Percentiles rank a stretch among this genome's conserved stretches.
Evolutionary conservation across 2,329 filamentous ascomycete genomes (phyloP).

Genomic region (Talaromyces albobiverticillius): DNA sequence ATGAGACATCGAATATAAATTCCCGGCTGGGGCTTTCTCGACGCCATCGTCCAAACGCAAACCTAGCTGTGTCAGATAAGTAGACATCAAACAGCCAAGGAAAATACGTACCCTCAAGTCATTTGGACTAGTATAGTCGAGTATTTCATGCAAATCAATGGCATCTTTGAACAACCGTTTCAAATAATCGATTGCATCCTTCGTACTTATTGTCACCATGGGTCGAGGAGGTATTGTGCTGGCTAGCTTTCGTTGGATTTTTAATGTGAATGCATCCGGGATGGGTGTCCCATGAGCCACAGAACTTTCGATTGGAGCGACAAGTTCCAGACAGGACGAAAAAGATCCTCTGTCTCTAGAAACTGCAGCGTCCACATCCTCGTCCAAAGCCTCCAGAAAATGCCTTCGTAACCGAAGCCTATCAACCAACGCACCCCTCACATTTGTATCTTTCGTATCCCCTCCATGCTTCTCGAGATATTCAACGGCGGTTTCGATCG

Average conservation of each 20-base stretch:
- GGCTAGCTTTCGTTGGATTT: conserved; percentile 85
- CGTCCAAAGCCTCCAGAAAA: conserved; percentile 40
- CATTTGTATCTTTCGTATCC: conserved; percentile 30
- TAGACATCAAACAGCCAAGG: conserved; percentile 12
- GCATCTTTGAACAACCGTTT: conserved; percentile 70
- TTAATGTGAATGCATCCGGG: conserved; percentile 79
- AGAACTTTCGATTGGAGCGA: conserved; percentile 59
- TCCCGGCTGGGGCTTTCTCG: conserved; percentile 75
- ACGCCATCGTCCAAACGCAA: conserved; percentile 71
- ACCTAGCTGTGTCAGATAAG: conserved; percentile 48
- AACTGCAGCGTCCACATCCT: conserved; percentile 31
- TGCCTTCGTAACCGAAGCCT: conserved; percentile 65
- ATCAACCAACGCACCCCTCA: conserved; percentile 57
- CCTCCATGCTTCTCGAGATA: conserved; percentile 43
- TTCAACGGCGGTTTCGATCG: conserved; percentile 55
- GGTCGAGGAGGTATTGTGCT: conserved; percentile 92
- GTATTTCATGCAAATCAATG: conserved; percentile 63
- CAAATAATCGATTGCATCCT: conserved; percentile 69
- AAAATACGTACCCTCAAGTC: conserved; percentile 61
- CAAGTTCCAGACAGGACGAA: conserved; percentile 34
- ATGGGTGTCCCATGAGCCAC: conserved; percentile 63
- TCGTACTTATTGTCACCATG: conserved; percentile 72
- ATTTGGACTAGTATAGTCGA: conserved; percentile 66
- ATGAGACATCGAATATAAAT: conserved; percentile 80
- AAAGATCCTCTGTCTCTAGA: conserved; percentile 29